phyloP scores from a whole-genome alignment of 2,329 filamentous ascomycete genomes.

The Colletotrichum cereale region DNA sequence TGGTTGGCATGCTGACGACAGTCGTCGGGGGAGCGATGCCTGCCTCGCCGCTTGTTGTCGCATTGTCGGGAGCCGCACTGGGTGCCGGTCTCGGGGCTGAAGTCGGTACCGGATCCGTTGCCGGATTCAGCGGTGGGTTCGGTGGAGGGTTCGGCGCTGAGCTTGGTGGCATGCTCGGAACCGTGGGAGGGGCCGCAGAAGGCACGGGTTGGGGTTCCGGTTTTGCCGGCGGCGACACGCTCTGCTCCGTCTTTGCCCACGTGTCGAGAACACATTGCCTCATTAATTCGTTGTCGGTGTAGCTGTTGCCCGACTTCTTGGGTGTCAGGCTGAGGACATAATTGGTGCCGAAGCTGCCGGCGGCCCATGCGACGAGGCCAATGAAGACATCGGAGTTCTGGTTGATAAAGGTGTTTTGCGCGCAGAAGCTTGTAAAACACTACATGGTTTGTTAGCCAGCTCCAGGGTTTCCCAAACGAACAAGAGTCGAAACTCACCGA shows the following conservation, averaged over 20 bases:
- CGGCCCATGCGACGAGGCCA: conserved; percentile 61
- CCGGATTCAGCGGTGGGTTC: neutral
- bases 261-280: conserved; percentile 55
- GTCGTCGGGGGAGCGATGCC: conserved; percentile 28
- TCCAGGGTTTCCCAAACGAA: neutral
- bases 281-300: conserved; percentile 57
- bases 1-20: conserved; percentile 19
- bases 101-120: too few relatives aligned
- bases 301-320: conserved; percentile 47
- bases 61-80: neutral
- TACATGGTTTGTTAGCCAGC: conserved; percentile 41
- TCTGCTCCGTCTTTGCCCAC: conserved; percentile 32
- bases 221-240: conserved; percentile 7
- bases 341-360: conserved; percentile 56
- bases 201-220: conserved; percentile 3
- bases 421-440: conserved; percentile 59
- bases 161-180: neutral
- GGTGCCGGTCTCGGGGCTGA: neutral
- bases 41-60: neutral
- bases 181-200: neutral
- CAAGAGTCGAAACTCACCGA: conserved; percentile 49
- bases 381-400: conserved; percentile 61
- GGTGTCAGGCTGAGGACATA: conserved; percentile 61
- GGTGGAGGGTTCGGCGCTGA: conserved; percentile 1
- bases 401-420: conserved; percentile 60